Evolutionary conservation across 192 early-diverging fungal species (phyloP), one percentile per base, ranked within the genome.

Genomic region (Backusella tarrabulga): DNA sequence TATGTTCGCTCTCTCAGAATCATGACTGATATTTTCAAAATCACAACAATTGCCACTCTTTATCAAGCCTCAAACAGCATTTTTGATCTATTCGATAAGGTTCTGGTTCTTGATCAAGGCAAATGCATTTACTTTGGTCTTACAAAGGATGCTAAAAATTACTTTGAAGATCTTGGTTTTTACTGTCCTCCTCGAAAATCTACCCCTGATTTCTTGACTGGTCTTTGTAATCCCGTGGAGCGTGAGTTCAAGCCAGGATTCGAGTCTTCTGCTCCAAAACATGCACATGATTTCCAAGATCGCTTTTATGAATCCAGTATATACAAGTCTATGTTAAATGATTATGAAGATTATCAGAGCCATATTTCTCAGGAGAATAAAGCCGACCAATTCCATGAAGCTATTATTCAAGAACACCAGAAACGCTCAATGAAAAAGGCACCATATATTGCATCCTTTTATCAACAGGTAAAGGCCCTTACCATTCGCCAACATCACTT

Each of bases 61-160:
- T 89, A 88, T 81, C 90, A 93, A 84, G 90, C 92, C 1, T 91
- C 92, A 4, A 92, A 96, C 79, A 92, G 86, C 83, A 94, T 95
- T 68, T 94, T 88, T 80, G 79, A 88, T 63, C 79, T 94, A 34
- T 94, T 94, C 78, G 91, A 94, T 83, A 91, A 83, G 70, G 86
- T 90, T 11, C 76, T 92, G 66, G 84, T 94, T 26, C 72, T 94
- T 3, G 90, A 91, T 72, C 83, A 91, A 32, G 92, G 92, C 72
- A 85, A 87, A 29, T 88, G 88, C 72, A 83, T 92, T 74, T 94
- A 88, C 81, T 92, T 91, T 86, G 92, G 92, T 4, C 92, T 90
- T 21, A 82, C 78, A 15, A 77, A 71, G 54, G 73, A 85, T 4
- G 92, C 92, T 2, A 87, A 89, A 11, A 74, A 68, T 29, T 94